A percentile compares a stretch with the other conserved stretches of the same genome.
Evolutionary conservation across 352 stramenopile species (phyloP).

Genomic region (Phytophthora rubi): DNA sequence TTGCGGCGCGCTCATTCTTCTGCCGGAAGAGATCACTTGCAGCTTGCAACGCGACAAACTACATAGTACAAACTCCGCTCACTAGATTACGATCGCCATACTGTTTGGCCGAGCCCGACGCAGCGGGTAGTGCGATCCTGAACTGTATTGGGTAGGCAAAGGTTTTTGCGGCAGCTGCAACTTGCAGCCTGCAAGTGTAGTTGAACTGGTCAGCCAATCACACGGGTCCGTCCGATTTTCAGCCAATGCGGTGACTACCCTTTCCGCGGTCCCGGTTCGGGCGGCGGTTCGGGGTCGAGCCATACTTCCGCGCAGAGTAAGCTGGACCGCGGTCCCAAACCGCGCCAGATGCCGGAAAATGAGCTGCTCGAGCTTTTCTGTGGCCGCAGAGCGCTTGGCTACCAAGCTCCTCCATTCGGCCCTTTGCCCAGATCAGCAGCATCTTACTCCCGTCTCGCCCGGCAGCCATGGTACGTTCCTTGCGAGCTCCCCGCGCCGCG

Average conservation of each 20-base stretch:
- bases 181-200: not conserved
- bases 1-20: not conserved
- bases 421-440: slow-evolving; percentile 49
- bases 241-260: not conserved
- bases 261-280: slow-evolving; percentile 17
- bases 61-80: not conserved
- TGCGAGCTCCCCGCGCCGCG: not conserved
- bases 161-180: no score
- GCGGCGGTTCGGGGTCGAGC: not conserved
- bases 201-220: slow-evolving; percentile 12
- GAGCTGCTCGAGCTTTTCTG: slow-evolving; percentile 19
- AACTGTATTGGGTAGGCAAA: not conserved
- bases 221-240: not conserved
- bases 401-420: slow-evolving; percentile 35
- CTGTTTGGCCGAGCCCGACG: not conserved
- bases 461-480: slow-evolving; percentile 54
- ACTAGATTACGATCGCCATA: not conserved
- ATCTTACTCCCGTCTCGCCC: slow-evolving; percentile 42
- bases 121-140: not conserved
- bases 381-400: slow-evolving; percentile 41
- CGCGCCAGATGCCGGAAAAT: slow-evolving; percentile 12
- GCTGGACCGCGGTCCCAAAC: slow-evolving; percentile 26
- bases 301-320: slow-evolving; percentile 9
- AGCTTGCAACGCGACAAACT: not conserved
- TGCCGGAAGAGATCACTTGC: no score